Evolutionary conservation across 768 basidiomycete genomes (phyloP).

Genomic region (Hydnomerulius pinastri): DNA sequence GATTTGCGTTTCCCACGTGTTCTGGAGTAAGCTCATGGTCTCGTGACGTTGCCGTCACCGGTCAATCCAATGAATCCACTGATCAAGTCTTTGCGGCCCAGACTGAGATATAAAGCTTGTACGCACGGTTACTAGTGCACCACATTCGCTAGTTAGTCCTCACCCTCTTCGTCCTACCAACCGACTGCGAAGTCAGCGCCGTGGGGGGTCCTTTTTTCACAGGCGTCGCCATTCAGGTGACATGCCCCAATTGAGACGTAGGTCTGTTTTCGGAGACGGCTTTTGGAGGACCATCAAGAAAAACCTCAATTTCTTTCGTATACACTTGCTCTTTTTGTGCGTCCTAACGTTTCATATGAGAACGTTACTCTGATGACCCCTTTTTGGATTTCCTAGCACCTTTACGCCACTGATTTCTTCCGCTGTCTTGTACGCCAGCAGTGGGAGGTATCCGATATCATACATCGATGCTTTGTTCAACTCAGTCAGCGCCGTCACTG

Average conservation of each 20-base stretch:
- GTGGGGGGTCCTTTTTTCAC: neutral
- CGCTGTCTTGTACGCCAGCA: conserved; percentile 79
- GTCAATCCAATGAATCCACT: too few species aligned
- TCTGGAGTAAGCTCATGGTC: too few species aligned
- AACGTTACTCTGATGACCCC: conserved; percentile 2
- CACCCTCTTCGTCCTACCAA: neutral
- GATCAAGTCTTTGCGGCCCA: too few species aligned
- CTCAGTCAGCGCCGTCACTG: conserved; percentile 76
- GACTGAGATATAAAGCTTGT: too few species aligned
- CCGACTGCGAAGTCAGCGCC: neutral
- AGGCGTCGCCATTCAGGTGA: neutral
- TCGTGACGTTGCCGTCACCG: too few species aligned
- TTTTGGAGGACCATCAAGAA: conserved; percentile 33
- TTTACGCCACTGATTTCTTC: conserved; percentile 80
- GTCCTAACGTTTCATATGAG: conserved; percentile 22
- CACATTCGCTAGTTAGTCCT: too few species aligned
- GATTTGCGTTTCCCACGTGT: too few species aligned
- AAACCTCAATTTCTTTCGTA: conserved; percentile 68
- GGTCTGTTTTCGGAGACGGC: conserved; percentile 1
- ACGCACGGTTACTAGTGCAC: too few species aligned
- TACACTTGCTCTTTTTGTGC: conserved; percentile 64
- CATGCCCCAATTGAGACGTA: neutral
- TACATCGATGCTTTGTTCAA: conserved; percentile 82
- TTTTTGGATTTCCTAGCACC: conserved; percentile 44
- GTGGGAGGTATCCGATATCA: conserved; percentile 67